Percentiles rank a stretch among this genome's conserved stretches.
Evolutionary conservation across 495 filamentous ascomycete genomes (phyloP).

Genomic region (Aspergillus bertholletiae): DNA sequence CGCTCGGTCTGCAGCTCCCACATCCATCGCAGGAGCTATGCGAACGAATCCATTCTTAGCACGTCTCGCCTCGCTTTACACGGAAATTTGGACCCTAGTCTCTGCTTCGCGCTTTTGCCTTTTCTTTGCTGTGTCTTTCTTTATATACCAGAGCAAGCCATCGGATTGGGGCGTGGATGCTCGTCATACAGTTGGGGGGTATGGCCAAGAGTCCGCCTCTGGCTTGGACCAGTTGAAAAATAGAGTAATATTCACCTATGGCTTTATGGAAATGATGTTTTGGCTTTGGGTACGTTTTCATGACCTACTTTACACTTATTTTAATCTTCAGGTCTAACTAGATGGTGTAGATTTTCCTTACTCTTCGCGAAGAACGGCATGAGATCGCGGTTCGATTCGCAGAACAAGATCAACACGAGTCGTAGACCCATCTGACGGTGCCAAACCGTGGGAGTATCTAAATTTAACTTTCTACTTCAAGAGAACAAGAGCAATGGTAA

Average conservation of each 20-base stretch:
- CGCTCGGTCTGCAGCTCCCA: constrained; percentile 10
- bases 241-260: constrained; percentile 76
- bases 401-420: constrained; percentile 26
- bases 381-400: constrained; percentile 33
- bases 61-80: constrained; percentile 48
- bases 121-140: constrained; percentile 63
- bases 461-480: background rate
- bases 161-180: constrained; percentile 29
- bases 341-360: constrained; percentile 47
- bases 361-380: constrained; percentile 43
- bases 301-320: background rate
- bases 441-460: no score
- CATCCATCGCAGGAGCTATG: constrained; percentile 12
- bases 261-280: constrained; percentile 76
- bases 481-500: background rate
- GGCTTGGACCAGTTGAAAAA: constrained; percentile 66
- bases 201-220: constrained; percentile 23
- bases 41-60: constrained; percentile 24
- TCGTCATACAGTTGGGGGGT: constrained; percentile 16
- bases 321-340: constrained; percentile 42
- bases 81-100: constrained; percentile 75
- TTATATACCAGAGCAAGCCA: constrained; percentile 60
- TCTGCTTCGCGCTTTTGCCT: constrained; percentile 63
- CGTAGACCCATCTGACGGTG: background rate
- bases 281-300: constrained; percentile 79